Evolutionary conservation across 2,329 filamentous ascomycete species (phyloP).

Genomic region (Aureobasidium sp.): DNA sequence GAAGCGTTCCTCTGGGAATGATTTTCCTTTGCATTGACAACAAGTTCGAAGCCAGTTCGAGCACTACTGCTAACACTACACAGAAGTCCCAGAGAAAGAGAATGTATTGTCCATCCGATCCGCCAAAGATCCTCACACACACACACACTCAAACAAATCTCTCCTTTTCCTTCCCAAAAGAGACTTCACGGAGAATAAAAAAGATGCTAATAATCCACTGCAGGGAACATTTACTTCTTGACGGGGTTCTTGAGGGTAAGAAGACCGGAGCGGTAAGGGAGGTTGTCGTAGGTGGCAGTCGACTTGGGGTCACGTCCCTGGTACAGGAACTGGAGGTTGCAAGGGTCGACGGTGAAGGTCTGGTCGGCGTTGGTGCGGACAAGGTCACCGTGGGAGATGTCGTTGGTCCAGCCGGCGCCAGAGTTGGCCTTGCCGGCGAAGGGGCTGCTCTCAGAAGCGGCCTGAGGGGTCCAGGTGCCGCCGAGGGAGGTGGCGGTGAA

Average conservation of each 20-base stretch:
- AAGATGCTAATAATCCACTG: neutral
- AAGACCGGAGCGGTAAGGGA: conserved; percentile 50
- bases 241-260: conserved; percentile 37
- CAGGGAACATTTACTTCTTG: neutral
- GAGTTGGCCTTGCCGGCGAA: conserved; percentile 62
- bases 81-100: neutral
- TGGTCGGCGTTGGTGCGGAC: conserved; percentile 50
- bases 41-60: neutral
- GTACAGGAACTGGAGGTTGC: conserved; percentile 57
- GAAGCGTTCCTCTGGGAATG: neutral
- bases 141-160: neutral
- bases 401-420: conserved; percentile 57
- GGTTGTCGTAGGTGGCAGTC: conserved; percentile 38
- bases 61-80: neutral
- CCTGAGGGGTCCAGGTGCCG: conserved; percentile 52
- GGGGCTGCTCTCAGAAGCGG: conserved; percentile 47
- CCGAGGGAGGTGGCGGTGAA: conserved; percentile 52
- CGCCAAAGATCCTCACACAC: neutral
- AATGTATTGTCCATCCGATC: too few relatives aligned
- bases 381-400: conserved; percentile 59
- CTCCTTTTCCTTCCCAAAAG: neutral
- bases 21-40: neutral
- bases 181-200: neutral
- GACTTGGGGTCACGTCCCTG: conserved; percentile 45
- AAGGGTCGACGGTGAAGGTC: conserved; percentile 55